Base-by-base conservation (phyloP, 805 yeast genomes). In the Saturnispora zaruensis region DNA sequence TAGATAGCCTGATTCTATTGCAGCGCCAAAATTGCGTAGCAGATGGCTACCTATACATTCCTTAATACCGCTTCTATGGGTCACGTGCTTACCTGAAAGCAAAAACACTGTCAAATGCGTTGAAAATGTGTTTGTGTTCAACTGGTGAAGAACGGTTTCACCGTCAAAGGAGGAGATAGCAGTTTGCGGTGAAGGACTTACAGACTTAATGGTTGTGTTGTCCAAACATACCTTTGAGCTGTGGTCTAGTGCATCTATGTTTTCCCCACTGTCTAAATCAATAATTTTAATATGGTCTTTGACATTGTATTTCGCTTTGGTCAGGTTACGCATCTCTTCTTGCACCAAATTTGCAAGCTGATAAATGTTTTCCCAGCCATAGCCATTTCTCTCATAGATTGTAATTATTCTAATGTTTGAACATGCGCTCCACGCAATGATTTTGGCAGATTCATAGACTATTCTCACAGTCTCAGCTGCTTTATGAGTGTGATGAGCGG, bases 391-490 rank as follows among this genome's bases (percentile, higher is more conserved):
- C 46, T 64, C 69, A 44, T 59, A 66, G 8, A 66, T 34, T 1
- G 61, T 61, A 7, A 66, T 23, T 1, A 50, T 43, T 20, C 45
- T 46, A 16, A 65, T 53, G 2, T 66, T 66, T 9, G 60, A 21
- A 26, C 58, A 54, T 3, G 57, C 59, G 11, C 62, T 50, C 69
- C 68, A 66, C 3, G 62, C 53, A 26, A 60, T 56, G n/a, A 66
- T 41, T 47, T 66, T 60, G 2, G 74, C 64, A 6, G 70, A 56
- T 50, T 70, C 72, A 5, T 66, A 61, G 21, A 68, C 53, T 16
- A 74, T 53, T 48, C 73, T 58, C 16, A 73, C 63, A 25, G 64
- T 66, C 53, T 75, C 79, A 4, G 71, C 64, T 1, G 75, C 73
- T 41, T 67, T 58, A 51, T 70, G 75, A 1, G 71, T 58, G 41